phyloP scores from a whole-genome alignment of 371 early-diverging fungal species.

The Mucor piriformis region DNA sequence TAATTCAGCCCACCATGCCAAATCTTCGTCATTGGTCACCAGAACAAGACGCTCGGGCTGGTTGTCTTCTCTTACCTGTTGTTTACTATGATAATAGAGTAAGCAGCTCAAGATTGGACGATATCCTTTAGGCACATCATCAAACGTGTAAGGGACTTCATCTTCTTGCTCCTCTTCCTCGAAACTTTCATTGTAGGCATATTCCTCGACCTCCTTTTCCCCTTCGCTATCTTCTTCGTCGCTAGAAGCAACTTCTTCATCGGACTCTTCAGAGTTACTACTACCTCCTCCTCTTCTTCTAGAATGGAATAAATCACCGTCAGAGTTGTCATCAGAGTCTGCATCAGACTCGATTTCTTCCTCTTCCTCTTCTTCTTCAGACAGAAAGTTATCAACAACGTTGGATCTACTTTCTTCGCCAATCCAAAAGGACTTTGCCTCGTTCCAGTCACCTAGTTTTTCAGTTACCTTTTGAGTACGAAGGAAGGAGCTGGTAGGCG shows the following conservation, averaged over 20 bases:
- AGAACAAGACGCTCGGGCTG: conserved; percentile 32
- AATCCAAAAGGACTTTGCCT: conserved; percentile 55
- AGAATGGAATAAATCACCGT: conserved; percentile 24
- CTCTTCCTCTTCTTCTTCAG: conserved; percentile 15
- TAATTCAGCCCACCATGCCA: conserved; percentile 53
- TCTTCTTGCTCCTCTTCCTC: conserved; percentile 26
- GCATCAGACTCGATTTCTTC: conserved; percentile 19
- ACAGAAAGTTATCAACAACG: conserved; percentile 28
- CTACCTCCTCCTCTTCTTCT: conserved; percentile 27
- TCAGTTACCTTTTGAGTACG: conserved; percentile 54
- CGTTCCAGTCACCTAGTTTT: conserved; percentile 52
- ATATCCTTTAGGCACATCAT: conserved; percentile 42
- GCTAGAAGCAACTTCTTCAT: neutral
- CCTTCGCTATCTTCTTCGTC: conserved; percentile 3
- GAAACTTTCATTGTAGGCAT: conserved; percentile 11
- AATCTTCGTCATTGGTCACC: conserved; percentile 52
- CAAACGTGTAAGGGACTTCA: conserved; percentile 16
- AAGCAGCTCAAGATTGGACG: conserved; percentile 48
- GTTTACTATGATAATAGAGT: conserved; percentile 38
- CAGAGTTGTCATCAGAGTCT: conserved; percentile 22
- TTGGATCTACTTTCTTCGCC: conserved; percentile 39
- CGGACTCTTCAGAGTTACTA: conserved; percentile 19
- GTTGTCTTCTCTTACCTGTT: conserved; percentile 12
- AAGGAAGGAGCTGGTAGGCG: conserved; percentile 30
- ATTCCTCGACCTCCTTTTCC: conserved; percentile 4